Conservation (phyloP, 768 basidiomycete genomes). For the Sarcodon aspratus region DNA sequence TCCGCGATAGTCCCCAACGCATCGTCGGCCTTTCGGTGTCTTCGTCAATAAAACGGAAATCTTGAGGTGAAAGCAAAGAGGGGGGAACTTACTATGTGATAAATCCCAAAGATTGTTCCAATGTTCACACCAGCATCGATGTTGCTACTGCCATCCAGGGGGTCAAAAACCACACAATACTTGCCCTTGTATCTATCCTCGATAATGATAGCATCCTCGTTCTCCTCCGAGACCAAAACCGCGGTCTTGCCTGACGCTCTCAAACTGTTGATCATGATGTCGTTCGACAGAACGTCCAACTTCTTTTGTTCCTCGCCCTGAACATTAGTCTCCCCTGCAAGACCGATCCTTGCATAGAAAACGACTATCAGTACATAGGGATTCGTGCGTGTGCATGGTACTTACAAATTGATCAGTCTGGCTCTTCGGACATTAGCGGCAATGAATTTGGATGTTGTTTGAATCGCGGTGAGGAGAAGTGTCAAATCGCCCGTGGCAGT, state of each 20-base stretch:
- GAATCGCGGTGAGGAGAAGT: constrained; percentile 88
- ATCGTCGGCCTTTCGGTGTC: constrained; percentile 41
- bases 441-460: constrained; percentile 94
- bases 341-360: constrained; percentile 61
- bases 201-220: constrained; percentile 87
- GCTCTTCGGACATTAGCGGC: constrained; percentile 97
- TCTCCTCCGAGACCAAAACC: constrained; percentile 94
- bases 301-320: constrained; percentile 99
- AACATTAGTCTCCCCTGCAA: constrained; percentile 93
- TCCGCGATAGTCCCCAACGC: constrained; percentile 77
- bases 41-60: neutral
- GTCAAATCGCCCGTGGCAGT: constrained; percentile 91
- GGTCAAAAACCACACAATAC: constrained; percentile 98
- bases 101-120: constrained; percentile 96
- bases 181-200: constrained; percentile 70
- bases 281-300: constrained; percentile 92
- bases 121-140: constrained; percentile 99
- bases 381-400: constrained; percentile 6
- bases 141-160: constrained; percentile 91
- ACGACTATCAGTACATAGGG: constrained; percentile 1
- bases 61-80: neutral
- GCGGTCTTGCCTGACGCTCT: constrained; percentile 94
- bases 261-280: constrained; percentile 98
- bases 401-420: constrained; percentile 92
- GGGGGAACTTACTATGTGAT: constrained; percentile 60